These are phyloP conservation scores for Globisporangium lucens DNA, from an alignment of 352 stramenopile genomes.

Conservation along the genomic window DNA sequence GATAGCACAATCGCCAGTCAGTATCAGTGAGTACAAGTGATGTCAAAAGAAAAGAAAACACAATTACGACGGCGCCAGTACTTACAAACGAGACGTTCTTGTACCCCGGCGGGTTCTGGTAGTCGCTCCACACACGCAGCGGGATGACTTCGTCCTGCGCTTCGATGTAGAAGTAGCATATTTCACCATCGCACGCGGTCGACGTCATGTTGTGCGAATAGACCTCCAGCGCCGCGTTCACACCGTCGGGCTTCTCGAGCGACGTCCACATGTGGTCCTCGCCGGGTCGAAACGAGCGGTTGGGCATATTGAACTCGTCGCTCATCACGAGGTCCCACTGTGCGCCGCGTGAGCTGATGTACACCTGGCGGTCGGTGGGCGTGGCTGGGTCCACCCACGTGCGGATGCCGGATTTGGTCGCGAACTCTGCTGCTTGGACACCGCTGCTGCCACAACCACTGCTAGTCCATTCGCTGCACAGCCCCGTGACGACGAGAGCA, in stretches of 20 bases:
- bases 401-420: slow-evolving; percentile 36
- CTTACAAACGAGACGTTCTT: no score
- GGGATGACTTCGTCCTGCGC: no score
- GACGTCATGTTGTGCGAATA: slow-evolving; percentile 70
- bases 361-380: slow-evolving; percentile 25
- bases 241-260: slow-evolving; percentile 34
- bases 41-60: no score
- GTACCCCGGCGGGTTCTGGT: no score
- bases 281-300: slow-evolving; percentile 64
- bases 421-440: not conserved
- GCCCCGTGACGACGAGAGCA: no score
- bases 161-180: slow-evolving; percentile 63
- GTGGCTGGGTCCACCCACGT: slow-evolving; percentile 51
- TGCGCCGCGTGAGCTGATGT: slow-evolving; percentile 27
- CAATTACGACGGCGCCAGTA: no score
- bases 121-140: no score
- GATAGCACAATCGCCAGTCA: no score
- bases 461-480: no score
- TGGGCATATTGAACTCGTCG: slow-evolving; percentile 66
- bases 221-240: slow-evolving; percentile 55
- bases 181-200: slow-evolving; percentile 32
- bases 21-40: no score
- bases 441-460: no score
- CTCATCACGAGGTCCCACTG: slow-evolving; percentile 77
- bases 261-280: slow-evolving; percentile 56